Percentiles rank a stretch among this genome's conserved stretches.
phyloP scores from a whole-genome alignment of 1,139 yeast genomes.

The Nakaseomyces kungkrabaensis region DNA sequence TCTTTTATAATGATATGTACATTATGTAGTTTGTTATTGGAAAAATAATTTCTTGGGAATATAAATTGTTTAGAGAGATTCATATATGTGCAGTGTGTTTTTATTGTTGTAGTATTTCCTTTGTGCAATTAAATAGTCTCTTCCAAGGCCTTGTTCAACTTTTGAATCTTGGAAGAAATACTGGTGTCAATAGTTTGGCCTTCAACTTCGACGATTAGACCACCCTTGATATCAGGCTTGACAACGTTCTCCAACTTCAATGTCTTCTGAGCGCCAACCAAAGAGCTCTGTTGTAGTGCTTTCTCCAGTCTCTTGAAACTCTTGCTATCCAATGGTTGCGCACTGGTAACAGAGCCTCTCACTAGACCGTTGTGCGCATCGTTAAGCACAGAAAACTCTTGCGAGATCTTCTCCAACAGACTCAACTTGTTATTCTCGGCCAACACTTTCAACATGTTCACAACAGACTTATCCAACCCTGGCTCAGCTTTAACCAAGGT shows the following conservation, averaged over 20 bases:
- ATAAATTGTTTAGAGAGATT: background rate
- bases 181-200: constrained; percentile 95
- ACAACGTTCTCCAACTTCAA: constrained; percentile 74
- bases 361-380: constrained; percentile 89
- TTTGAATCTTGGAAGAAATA: constrained; percentile 72
- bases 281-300: constrained; percentile 66
- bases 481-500: constrained; percentile 42
- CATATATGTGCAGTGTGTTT: background rate
- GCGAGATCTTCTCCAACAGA: constrained; percentile 54
- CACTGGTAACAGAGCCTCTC: constrained; percentile 88
- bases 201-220: constrained; percentile 90
- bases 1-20: too few relatives aligned
- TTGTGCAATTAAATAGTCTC: constrained; percentile 64
- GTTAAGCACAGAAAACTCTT: constrained; percentile 66
- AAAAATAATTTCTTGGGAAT: background rate
- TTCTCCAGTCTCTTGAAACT: constrained; percentile 69
- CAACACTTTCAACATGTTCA: constrained; percentile 73
- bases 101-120: background rate
- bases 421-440: constrained; percentile 92
- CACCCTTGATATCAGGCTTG: constrained; percentile 89
- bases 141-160: constrained; percentile 77
- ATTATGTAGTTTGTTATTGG: too few relatives aligned
- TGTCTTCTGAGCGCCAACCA: constrained; percentile 80
- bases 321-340: constrained; percentile 76
- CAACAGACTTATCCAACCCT: constrained; percentile 58